phyloP scores from a whole-genome alignment of 202 grass and related monocot species.

The Zoysia matrella region DNA sequence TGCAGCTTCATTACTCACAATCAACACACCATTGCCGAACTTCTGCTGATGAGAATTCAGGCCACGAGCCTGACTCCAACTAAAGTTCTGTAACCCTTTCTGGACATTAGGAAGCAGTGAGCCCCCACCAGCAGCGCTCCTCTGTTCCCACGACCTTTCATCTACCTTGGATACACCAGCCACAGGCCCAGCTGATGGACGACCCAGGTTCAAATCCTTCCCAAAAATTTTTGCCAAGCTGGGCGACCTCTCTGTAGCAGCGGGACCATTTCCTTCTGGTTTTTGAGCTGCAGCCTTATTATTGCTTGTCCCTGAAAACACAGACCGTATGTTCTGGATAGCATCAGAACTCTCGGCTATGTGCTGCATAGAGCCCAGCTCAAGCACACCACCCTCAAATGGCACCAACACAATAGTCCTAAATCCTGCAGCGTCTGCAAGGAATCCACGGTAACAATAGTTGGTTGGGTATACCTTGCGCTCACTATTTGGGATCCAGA shows the following conservation, averaged over 20 bases:
- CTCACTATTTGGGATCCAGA: constrained; percentile 72
- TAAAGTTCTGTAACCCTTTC: constrained; percentile 77
- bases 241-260: constrained; percentile 45
- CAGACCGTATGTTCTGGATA: constrained; percentile 70
- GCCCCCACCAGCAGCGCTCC: constrained; percentile 42
- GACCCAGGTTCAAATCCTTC: constrained; percentile 90
- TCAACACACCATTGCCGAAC: constrained; percentile 67
- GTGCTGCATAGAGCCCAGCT: constrained; percentile 83
- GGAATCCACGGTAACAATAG: constrained; percentile 86
- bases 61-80: constrained; percentile 65
- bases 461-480: constrained; percentile 60
- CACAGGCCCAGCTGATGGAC: constrained; percentile 41
- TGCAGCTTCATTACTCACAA: constrained; percentile 57
- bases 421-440: constrained; percentile 77
- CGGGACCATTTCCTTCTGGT: constrained; percentile 59
- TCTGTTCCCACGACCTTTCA: constrained; percentile 71
- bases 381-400: constrained; percentile 87
- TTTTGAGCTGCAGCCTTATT: constrained; percentile 46
- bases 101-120: constrained; percentile 67
- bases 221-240: constrained; percentile 85
- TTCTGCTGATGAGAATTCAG: constrained; percentile 71
- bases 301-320: constrained; percentile 56
- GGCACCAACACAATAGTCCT: constrained; percentile 84
- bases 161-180: constrained; percentile 58
- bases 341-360: constrained; percentile 66